These are phyloP conservation scores for Globisporangium megalacanthum DNA, from an alignment of 352 stramenopile species.

Conservation along the genomic window DNA sequence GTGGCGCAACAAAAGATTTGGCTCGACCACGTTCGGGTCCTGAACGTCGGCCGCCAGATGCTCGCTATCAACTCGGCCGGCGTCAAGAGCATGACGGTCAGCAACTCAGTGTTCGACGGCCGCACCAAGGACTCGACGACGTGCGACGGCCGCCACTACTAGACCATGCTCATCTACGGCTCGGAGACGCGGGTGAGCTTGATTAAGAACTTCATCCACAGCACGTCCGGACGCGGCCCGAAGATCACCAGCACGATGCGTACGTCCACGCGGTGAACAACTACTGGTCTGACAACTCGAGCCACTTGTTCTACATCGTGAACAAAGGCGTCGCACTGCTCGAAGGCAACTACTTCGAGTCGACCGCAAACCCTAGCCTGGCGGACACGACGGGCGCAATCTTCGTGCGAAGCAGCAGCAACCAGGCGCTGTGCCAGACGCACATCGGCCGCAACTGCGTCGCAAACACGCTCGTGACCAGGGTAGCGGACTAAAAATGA, in stretches of 20 bases:
- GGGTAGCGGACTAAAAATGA: too few species aligned
- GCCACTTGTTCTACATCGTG: conserved; percentile 30
- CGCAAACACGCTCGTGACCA: conserved; percentile 4
- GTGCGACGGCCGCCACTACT: conserved; percentile 54
- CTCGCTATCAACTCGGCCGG: conserved; percentile 28
- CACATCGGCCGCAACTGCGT: conserved; percentile 9
- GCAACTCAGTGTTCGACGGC: conserved; percentile 51
- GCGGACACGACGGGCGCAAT: conserved; percentile 7
- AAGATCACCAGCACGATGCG: conserved; percentile 22
- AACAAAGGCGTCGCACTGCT: conserved; percentile 27
- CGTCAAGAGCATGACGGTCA: conserved; percentile 34
- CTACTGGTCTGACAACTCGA: conserved; percentile 36
- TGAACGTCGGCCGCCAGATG: conserved; percentile 30
- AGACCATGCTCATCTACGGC: conserved; percentile 29
- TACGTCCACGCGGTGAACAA: conserved; percentile 34
- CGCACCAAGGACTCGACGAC: conserved; percentile 30
- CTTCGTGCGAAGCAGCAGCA: conserved; percentile 9
- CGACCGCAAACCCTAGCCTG: conserved; percentile 19
- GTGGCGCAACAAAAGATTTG: conserved; percentile 20
- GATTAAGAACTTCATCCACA: conserved; percentile 32
- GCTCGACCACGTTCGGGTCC: conserved; percentile 48
- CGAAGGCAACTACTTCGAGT: conserved; percentile 44
- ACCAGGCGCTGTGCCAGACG: conserved; percentile 7
- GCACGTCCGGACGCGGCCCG: conserved; percentile 28
- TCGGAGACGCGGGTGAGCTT: conserved; percentile 21